A percentile compares a stretch with the other conserved stretches of the same genome.
phyloP scores from a whole-genome alignment of 1,284 basidiomycete species.

The Cryptococcus maquisensis region DNA sequence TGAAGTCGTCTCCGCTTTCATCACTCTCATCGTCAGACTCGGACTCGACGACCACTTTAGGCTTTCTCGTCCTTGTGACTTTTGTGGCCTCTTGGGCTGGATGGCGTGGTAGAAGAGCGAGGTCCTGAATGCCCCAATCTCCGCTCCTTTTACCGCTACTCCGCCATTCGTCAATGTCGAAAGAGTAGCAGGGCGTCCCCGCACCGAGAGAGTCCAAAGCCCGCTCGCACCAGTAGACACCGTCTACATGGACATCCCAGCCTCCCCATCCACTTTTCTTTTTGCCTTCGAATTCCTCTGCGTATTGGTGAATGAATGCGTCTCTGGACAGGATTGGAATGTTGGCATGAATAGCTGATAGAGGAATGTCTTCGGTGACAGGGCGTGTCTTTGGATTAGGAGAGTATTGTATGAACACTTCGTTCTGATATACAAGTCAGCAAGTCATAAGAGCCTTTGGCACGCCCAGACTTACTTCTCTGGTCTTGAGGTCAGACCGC shows the following conservation, averaged over 20 bases:
- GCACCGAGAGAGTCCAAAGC: slow-evolving; percentile 46
- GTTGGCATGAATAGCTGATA: slow-evolving; percentile 28
- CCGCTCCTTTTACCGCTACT: slow-evolving; percentile 27
- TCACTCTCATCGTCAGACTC: slow-evolving; percentile 16
- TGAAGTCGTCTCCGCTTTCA: slow-evolving; percentile 9
- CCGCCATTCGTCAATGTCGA: slow-evolving; percentile 44
- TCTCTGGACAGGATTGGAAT: slow-evolving; percentile 39
- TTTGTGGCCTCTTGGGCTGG: no score
- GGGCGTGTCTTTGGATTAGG: slow-evolving; percentile 24
- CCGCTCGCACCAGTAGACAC: slow-evolving; percentile 44
- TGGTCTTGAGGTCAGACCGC: no score
- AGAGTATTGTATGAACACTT: slow-evolving; percentile 32
- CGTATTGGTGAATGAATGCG: slow-evolving; percentile 35
- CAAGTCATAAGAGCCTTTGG: no score
- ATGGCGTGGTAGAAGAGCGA: no score
- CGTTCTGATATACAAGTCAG: slow-evolving; percentile 27
- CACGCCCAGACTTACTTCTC: no score
- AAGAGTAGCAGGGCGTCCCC: slow-evolving; percentile 39
- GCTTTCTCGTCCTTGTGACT: neutral
- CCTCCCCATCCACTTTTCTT: slow-evolving; percentile 23
- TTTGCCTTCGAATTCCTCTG: slow-evolving; percentile 12
- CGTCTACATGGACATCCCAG: slow-evolving; percentile 31
- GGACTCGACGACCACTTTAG: neutral
- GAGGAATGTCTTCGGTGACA: slow-evolving; percentile 32
- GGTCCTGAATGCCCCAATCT: slow-evolving; percentile 4